Evolutionary conservation across 2,329 filamentous ascomycete genomes (phyloP), one percentile per base, ranked within the genome.

Genomic region (Diaporthe helianthi): DNA sequence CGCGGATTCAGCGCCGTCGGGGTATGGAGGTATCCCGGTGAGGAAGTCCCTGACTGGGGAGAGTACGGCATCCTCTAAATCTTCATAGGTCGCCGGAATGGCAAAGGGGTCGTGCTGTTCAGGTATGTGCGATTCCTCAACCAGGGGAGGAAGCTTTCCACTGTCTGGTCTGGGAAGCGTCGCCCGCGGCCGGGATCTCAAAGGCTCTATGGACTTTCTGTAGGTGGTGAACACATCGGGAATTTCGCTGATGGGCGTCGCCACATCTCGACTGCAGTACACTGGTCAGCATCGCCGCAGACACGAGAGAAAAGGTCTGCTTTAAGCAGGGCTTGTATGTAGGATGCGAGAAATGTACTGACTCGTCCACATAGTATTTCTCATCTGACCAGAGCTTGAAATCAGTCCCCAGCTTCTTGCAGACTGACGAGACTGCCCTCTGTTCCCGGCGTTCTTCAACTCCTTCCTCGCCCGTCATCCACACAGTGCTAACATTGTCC

Each of bases 341-440:
- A 6, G 1, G 55, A 4, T 9, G 17, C 29, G n/a, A 26, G 2
- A 24, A 13, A n/a, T 24, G 15, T 24, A 86, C 91, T 79, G 81
- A 94, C 92, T 94, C 91, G 74, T 94, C 90, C 63, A 94, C 84
- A 70, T 90, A 90, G 73, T 92, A 94, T 76, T 94, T 95, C 78
- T 94, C 92, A 74, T 95, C 92, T 0, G 79, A 78, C 87, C 89
- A 94, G 1, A 89, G 69, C 76, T 87, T 86, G 76, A 93, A 92
- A 1, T 88, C 83, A 4, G 89, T 81, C 0, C 82, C 83, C 3
- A 84, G 79, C 15, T 83, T 77, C 26, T 84, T 79, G 67, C 91
- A 89, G 0, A 87, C 76, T 0, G 80, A 76, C 33, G 83, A 82
- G 1, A 93, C 82, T 0, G 80, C 81, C 26, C 81, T 78, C 73